These are phyloP conservation scores for Talaromyces sp. DNA, from an alignment of 2,329 filamentous ascomycete genomes.

Conservation along the genomic window DNA sequence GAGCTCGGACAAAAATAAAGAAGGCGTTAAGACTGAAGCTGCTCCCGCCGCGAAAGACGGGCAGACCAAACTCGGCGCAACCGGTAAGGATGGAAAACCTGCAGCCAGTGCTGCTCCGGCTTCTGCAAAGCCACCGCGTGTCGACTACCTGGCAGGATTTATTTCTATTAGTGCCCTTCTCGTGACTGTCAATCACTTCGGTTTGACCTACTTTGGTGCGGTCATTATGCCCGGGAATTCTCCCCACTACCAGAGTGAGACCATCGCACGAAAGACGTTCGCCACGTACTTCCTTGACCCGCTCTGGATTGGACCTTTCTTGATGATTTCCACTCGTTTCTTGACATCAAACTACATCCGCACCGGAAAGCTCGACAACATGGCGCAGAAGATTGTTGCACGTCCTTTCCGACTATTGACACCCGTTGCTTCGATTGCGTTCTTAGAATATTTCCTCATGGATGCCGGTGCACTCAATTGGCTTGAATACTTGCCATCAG, in stretches of 20 bases:
- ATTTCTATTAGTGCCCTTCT: constrained; percentile 46
- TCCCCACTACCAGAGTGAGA: constrained; percentile 43
- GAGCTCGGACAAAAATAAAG: neutral
- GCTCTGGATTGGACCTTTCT: constrained; percentile 51
- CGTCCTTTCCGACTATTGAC: constrained; percentile 49
- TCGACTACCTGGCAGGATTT: constrained; percentile 50
- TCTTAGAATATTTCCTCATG: constrained; percentile 50
- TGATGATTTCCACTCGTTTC: constrained; percentile 51
- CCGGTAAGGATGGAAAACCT: constrained; percentile 5
- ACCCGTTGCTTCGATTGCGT: constrained; percentile 45
- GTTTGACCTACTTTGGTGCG: constrained; percentile 45
- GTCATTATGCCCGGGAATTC: constrained; percentile 38
- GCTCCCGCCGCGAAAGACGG: neutral
- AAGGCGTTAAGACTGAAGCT: neutral
- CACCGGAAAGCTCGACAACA: constrained; percentile 43
- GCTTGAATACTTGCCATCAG: constrained; percentile 47
- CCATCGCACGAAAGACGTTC: constrained; percentile 43
- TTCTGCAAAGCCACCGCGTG: constrained; percentile 27
- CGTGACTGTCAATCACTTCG: constrained; percentile 49
- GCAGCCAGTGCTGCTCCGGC: neutral
- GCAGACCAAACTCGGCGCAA: neutral
- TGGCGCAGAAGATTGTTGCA: constrained; percentile 47
- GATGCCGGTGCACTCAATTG: constrained; percentile 45
- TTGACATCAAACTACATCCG: constrained; percentile 44
- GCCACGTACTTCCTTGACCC: constrained; percentile 48